Evolutionary conservation across 2,329 filamentous ascomycete species (phyloP), one percentile per base, ranked within the genome.

Genomic region (Colletotrichum godetiae): DNA sequence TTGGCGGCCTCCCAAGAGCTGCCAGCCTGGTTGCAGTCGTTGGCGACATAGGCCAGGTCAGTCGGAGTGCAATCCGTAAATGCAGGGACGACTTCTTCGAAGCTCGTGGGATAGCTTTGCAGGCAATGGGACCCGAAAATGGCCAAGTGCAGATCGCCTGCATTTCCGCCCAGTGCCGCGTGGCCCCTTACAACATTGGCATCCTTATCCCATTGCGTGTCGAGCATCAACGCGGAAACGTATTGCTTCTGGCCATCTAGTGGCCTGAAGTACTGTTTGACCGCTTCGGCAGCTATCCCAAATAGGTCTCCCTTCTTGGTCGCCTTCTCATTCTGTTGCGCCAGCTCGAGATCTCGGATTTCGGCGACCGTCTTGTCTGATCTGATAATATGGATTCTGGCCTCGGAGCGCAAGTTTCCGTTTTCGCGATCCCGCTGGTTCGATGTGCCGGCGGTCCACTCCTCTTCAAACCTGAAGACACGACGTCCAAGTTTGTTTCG

Each of bases 1-100:
- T 96, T 97, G 31, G 94, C 95, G n/a, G 95, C 92, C 81, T 98
- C 96, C 96, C 96, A 98, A 59, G 92, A 97, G 80, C 94, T 97
- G 29, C 95, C 95, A 7, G 92, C 92, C 76, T 98, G 94, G 77
- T 93, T 93, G 81, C 92, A 94, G 80, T 97, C 94, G 78, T 98
- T 98, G 19, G 93, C 93, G 49, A 98, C 91, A 77, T 90, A 89
- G 52, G 91, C 89, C 11, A 92, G 94, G 80, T 98, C 94, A 0
- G 95, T 98, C 37, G 92, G 91, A 3, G 95, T 98, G 82, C 95
- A 98, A 82, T 98, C 95, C 19, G 91, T 93, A 78, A 98, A 97
- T 6, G 95, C 93, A 24, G 95, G 92, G 5, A 95, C 93, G 1
- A 98, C 93, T 79, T 98, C 96, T 81, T 98, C 96, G 55, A 99